Evolutionary conservation across 495 filamentous ascomycete genomes (phyloP).

Genomic region (Margaritispora aquatica): DNA sequence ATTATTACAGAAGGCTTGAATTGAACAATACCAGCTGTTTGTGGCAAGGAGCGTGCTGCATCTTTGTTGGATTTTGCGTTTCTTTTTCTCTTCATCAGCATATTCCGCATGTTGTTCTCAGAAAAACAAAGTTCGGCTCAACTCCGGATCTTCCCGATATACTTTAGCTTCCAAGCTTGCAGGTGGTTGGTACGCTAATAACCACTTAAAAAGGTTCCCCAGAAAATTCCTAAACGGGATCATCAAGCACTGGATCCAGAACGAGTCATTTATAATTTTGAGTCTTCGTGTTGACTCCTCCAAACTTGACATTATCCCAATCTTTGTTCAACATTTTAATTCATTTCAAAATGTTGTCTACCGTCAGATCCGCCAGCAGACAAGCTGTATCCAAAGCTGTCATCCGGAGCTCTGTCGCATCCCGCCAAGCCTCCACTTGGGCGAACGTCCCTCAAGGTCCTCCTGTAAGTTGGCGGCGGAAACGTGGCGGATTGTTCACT

Average conservation of each 20-base stretch:
- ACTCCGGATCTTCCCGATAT: background rate
- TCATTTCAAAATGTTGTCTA: slow-evolving; percentile 43
- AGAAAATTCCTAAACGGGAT: background rate
- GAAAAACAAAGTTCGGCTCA: background rate
- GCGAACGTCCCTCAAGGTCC: slow-evolving; percentile 85
- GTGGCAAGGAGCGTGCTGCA: no score
- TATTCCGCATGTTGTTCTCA: background rate
- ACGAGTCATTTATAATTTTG: background rate
- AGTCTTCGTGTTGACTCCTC: background rate
- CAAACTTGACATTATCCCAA: background rate
- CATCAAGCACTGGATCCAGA: background rate
- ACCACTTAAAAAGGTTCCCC: background rate
- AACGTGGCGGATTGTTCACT: background rate
- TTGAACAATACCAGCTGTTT: no score
- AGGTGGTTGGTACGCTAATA: background rate
- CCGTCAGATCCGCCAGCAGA: slow-evolving; percentile 49
- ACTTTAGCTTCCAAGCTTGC: background rate
- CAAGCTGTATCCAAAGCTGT: slow-evolving; percentile 43
- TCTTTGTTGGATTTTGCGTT: no score
- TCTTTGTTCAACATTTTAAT: background rate
- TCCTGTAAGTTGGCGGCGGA: slow-evolving; percentile 57
- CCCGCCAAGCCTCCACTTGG: slow-evolving; percentile 77
- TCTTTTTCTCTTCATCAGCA: background rate
- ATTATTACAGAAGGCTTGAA: no score
- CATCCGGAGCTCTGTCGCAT: slow-evolving; percentile 44